Evolutionary conservation across 2,329 filamentous ascomycete species (phyloP).

Genomic region (Fusarium pseudograminearum): DNA sequence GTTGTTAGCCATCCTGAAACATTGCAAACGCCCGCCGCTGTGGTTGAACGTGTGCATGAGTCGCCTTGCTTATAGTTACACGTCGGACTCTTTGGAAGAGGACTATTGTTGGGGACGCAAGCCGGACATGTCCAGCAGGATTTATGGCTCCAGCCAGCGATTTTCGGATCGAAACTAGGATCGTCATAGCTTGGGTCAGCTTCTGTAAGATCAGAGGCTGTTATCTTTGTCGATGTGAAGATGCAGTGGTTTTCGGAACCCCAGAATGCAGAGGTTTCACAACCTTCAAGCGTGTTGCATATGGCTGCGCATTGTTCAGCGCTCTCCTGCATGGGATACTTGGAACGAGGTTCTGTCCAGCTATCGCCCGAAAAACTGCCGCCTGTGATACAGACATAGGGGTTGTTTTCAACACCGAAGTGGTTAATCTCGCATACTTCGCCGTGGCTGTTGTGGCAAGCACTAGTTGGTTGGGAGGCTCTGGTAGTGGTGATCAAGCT

Average conservation of each 20-base stretch:
- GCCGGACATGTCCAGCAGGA: conserved; percentile 15
- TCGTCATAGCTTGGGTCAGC: not conserved
- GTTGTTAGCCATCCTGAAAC: not conserved
- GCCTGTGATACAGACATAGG: conserved; percentile 1
- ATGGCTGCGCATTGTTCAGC: conserved; percentile 21
- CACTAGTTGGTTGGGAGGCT: not conserved
- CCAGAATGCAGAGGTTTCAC: conserved; percentile 14
- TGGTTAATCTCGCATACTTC: conserved; percentile 13
- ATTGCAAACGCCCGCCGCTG: not conserved
- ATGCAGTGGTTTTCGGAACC: conserved; percentile 15
- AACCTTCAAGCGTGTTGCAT: conserved; percentile 6
- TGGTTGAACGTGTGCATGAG: not conserved
- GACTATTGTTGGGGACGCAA: not conserved
- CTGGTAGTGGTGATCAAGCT: not conserved
- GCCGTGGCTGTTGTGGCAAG: conserved; percentile 13
- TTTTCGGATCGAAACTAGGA: not conserved
- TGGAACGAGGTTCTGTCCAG: conserved; percentile 12
- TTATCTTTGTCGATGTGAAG: conserved; percentile 5
- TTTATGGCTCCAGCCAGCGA: conserved; percentile 14
- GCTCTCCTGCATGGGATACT: conserved; percentile 14
- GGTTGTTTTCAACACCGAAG: not conserved
- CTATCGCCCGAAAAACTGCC: not conserved
- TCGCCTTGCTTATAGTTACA: conserved; percentile 10
- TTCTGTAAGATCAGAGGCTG: not conserved
- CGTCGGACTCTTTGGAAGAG: conserved; percentile 7